Percentiles rank a stretch among this genome's conserved stretches.
These are phyloP conservation scores for Penicillium aurantiogriseum DNA, from an alignment of 2,329 filamentous ascomycete species.

Conservation along the genomic window DNA sequence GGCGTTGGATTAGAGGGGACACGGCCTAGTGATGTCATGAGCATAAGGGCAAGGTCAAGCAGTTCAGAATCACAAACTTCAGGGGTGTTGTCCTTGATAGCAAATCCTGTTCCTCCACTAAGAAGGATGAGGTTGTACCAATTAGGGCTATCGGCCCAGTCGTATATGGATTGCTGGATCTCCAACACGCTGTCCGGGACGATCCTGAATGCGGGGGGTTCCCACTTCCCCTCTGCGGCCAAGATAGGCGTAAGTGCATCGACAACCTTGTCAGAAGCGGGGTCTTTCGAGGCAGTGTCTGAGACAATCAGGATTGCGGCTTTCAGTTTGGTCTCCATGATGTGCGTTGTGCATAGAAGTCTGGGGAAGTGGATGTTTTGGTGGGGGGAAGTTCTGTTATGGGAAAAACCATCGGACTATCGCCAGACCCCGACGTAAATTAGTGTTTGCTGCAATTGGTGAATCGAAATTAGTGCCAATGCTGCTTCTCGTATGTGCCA, in stretches of 20 bases:
- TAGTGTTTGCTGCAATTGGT: background rate
- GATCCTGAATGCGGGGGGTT: constrained; percentile 66
- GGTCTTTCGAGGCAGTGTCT: constrained; percentile 79
- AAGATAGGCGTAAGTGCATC: constrained; percentile 68
- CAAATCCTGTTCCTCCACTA: constrained; percentile 92
- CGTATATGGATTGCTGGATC: constrained; percentile 71
- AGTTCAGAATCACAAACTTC: constrained; percentile 60
- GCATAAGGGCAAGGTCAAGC: constrained; percentile 6
- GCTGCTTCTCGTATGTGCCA: background rate
- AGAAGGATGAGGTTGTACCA: constrained; percentile 75
- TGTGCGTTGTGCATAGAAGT: constrained; percentile 10
- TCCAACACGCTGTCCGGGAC: constrained; percentile 72
- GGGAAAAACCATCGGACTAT: constrained; percentile 15
- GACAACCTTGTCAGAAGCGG: constrained; percentile 73
- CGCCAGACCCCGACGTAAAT: constrained; percentile 13
- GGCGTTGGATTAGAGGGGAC: constrained; percentile 73
- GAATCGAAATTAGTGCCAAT: background rate
- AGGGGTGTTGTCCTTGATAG: constrained; percentile 78
- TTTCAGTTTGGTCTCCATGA: constrained; percentile 52
- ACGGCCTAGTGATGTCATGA: constrained; percentile 61
- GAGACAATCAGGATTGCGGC: constrained; percentile 84
- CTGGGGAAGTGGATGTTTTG: constrained; percentile 14
- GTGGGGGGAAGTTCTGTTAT: constrained; percentile 8
- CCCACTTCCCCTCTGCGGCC: constrained; percentile 69
- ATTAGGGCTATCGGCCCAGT: constrained; percentile 68